These are phyloP conservation scores for Cryphonectria nitschkei DNA, from an alignment of 2,329 filamentous ascomycete species.

Conservation along the genomic window DNA sequence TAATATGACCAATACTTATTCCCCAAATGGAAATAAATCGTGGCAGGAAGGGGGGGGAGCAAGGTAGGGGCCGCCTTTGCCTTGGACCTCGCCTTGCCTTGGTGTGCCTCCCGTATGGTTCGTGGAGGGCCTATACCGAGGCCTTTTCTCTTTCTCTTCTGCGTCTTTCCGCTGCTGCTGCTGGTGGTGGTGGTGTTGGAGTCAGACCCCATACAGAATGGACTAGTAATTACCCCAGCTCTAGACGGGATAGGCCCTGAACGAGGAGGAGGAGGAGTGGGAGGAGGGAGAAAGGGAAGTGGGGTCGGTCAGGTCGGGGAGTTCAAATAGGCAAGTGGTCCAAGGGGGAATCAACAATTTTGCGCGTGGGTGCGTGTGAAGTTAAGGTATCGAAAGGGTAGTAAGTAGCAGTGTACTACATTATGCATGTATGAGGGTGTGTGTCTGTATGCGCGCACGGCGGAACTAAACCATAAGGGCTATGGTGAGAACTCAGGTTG, in stretches of 20 bases:
- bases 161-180: slow-evolving; percentile 3
- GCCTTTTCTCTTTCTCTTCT: slow-evolving; percentile 5
- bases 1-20: neutral
- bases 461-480: neutral
- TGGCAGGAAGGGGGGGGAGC: neutral
- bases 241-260: neutral
- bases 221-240: neutral
- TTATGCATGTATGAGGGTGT: neutral
- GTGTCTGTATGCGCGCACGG: neutral
- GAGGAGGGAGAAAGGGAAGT: neutral
- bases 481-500: neutral
- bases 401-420: neutral
- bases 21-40: slow-evolving; percentile 11
- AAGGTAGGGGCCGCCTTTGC: neutral
- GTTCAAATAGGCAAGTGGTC: slow-evolving; percentile 13
- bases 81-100: neutral
- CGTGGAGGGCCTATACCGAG: slow-evolving; percentile 4
- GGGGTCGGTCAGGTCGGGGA: neutral
- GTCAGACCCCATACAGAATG: slow-evolving; percentile 6
- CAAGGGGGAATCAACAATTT: neutral
- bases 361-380: neutral
- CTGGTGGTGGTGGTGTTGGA: neutral
- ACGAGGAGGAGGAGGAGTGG: too few species aligned
- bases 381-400: neutral
- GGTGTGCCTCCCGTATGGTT: neutral